These are phyloP conservation scores for Oryza meyeriana DNA, from an alignment of 176 grass and related monocot species.

Conservation along the genomic window DNA sequence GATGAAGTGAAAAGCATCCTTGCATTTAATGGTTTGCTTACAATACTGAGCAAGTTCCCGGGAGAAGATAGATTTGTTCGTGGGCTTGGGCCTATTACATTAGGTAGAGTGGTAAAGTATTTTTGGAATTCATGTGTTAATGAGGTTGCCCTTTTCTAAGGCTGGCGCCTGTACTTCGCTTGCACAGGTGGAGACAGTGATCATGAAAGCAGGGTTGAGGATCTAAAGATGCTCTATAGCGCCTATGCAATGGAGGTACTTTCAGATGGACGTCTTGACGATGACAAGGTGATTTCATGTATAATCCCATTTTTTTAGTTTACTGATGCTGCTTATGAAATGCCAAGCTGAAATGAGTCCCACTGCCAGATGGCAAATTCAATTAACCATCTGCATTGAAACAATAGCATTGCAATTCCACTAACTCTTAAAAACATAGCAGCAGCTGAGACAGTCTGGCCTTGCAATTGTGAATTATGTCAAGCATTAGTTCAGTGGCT, in stretches of 20 bases:
- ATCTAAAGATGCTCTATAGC: conserved; percentile 83
- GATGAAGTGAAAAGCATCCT: conserved; percentile 81
- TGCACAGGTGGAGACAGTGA: conserved; percentile 71
- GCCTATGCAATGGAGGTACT: conserved; percentile 73
- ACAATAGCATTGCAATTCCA: neutral
- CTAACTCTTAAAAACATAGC: neutral
- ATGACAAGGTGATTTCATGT: conserved; percentile 60
- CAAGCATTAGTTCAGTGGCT: neutral
- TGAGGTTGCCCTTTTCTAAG: conserved; percentile 16
- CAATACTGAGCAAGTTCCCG: conserved; percentile 63
- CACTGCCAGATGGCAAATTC: neutral
- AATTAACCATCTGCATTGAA: neutral
- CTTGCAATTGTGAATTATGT: neutral
- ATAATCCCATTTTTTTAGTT: conserved; percentile 15
- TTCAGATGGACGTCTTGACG: conserved; percentile 64
- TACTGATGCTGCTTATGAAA: conserved; percentile 16
- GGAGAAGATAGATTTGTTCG: conserved; percentile 54
- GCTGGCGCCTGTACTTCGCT: conserved; percentile 14
- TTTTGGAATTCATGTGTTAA: conserved; percentile 21
- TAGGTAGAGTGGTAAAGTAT: conserved; percentile 54
- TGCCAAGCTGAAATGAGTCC: conserved; percentile 1
- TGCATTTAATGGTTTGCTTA: conserved; percentile 75
- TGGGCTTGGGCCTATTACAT: conserved; percentile 83
- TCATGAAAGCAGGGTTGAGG: conserved; percentile 62
- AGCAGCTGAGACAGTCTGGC: neutral